phyloP scores from a whole-genome alignment of 2,329 filamentous ascomycete species.

The Fusarium concolor region DNA sequence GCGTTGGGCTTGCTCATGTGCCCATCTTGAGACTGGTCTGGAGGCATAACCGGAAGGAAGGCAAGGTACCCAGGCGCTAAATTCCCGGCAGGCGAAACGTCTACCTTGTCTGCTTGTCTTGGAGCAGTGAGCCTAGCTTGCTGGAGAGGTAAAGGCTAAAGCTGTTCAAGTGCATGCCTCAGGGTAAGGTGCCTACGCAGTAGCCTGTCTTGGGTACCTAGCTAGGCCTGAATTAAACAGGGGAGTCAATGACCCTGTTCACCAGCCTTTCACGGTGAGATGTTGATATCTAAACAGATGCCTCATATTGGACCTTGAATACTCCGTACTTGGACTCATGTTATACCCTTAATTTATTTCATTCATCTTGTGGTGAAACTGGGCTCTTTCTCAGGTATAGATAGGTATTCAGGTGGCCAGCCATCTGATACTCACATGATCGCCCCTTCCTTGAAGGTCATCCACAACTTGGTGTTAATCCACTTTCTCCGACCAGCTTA shows the following conservation, averaged over 20 bases:
- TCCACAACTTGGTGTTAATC: not conserved
- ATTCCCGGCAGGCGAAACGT: slow-evolving; percentile 24
- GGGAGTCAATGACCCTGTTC: slow-evolving; percentile 4
- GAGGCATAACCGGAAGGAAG: slow-evolving; percentile 18
- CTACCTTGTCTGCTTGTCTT: slow-evolving; percentile 7
- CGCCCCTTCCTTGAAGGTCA: not conserved
- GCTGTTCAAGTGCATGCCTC: too few species aligned
- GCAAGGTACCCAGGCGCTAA: slow-evolving; percentile 28
- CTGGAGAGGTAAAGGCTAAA: not conserved
- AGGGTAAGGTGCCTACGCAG: slow-evolving; percentile 9
- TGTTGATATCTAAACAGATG: slow-evolving; percentile 3
- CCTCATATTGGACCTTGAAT: slow-evolving; percentile 10
- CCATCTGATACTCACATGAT: not conserved
- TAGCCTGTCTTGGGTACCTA: not conserved
- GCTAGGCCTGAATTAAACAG: not conserved
- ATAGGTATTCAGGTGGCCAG: too few species aligned
- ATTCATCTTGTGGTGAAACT: not conserved
- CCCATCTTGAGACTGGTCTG: slow-evolving; percentile 56
- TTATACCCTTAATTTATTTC: not conserved
- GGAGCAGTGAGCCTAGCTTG: not conserved
- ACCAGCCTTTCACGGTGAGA: not conserved
- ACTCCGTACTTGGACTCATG: not conserved
- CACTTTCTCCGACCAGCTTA: not conserved
- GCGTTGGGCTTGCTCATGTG: slow-evolving; percentile 61
- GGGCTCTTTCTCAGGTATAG: not conserved